Conservation (phyloP, 2,329 filamentous ascomycete species). For the Fusarium sp. region DNA sequence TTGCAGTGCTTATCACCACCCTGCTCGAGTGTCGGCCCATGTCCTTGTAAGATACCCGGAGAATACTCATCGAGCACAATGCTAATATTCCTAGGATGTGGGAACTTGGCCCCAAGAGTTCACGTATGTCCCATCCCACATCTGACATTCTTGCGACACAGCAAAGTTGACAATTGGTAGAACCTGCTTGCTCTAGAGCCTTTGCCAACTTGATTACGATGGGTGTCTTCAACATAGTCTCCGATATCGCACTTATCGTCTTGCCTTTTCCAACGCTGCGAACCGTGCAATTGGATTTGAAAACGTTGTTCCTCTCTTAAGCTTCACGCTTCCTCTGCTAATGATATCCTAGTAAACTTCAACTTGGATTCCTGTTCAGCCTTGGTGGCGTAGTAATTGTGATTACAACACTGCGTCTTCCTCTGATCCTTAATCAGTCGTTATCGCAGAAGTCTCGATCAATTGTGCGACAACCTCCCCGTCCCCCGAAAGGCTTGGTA, state of each 20-base stretch:
- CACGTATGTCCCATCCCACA: neutral
- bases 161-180: neutral
- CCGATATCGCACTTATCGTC: slow-evolving; percentile 43
- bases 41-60: slow-evolving; percentile 9
- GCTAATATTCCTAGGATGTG: slow-evolving; percentile 14
- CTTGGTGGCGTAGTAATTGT: slow-evolving; percentile 39
- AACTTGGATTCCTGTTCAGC: slow-evolving; percentile 39
- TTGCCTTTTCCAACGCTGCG: slow-evolving; percentile 43
- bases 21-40: slow-evolving; percentile 42
- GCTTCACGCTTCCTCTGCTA: neutral
- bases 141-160: neutral
- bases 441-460: slow-evolving; percentile 45
- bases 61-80: too few relatives aligned
- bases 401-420: slow-evolving; percentile 43
- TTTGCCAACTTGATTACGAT: slow-evolving; percentile 33
- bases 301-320: neutral
- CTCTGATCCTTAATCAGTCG: slow-evolving; percentile 42
- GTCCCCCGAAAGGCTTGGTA: neutral
- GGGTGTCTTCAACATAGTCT: slow-evolving; percentile 42
- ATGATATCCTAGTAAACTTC: slow-evolving; percentile 10
- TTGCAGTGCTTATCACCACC: slow-evolving; percentile 38
- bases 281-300: slow-evolving; percentile 10
- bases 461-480: slow-evolving; percentile 36
- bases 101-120: neutral
- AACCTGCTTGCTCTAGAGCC: neutral